These are phyloP conservation scores for Penicillium atrosanguineum DNA, from an alignment of 495 filamentous ascomycete species.

Conservation along the genomic window DNA sequence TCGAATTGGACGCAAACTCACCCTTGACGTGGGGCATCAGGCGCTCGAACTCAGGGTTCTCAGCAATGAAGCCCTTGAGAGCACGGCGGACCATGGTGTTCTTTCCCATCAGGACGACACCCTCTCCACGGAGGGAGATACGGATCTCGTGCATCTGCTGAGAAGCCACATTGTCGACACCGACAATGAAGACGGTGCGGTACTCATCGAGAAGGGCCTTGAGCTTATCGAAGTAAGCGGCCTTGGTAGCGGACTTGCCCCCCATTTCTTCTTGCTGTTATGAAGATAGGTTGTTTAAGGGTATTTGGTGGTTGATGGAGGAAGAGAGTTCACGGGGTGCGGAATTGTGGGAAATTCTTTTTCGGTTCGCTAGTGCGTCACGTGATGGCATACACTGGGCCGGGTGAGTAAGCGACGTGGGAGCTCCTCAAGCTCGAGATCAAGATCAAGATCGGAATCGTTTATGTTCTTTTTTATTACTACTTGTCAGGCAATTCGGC, in stretches of 20 bases:
- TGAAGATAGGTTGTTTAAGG: constrained; percentile 99
- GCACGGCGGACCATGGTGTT: constrained; percentile 99
- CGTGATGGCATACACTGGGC: constrained; percentile 19
- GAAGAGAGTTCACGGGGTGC: constrained; percentile 12
- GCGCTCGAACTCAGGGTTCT: constrained; percentile 95
- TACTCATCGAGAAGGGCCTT: constrained; percentile 90
- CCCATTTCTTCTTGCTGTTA: constrained; percentile 92
- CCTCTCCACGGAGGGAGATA: constrained; percentile 78
- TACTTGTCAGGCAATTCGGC: not conserved
- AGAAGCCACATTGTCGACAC: constrained; percentile 93
- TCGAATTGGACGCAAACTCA: constrained; percentile 20
- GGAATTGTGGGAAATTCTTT: constrained; percentile 33
- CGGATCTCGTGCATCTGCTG: constrained; percentile 99
- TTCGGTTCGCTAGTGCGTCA: constrained; percentile 44
- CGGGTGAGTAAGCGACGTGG: constrained; percentile 3
- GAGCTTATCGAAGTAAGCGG: constrained; percentile 99
- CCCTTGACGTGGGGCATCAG: constrained; percentile 92
- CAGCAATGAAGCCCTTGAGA: constrained; percentile 87
- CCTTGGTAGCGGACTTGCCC: constrained; percentile 93
- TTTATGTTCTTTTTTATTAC: not conserved
- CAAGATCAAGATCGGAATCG: constrained; percentile 2
- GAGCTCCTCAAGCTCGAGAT: constrained; percentile 12
- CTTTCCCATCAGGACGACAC: constrained; percentile 98
- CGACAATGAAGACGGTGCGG: constrained; percentile 94
- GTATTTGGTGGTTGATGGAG: constrained; percentile 41